phyloP scores from a whole-genome alignment of 371 early-diverging fungal genomes.

The Syncephalastrum sp. region DNA sequence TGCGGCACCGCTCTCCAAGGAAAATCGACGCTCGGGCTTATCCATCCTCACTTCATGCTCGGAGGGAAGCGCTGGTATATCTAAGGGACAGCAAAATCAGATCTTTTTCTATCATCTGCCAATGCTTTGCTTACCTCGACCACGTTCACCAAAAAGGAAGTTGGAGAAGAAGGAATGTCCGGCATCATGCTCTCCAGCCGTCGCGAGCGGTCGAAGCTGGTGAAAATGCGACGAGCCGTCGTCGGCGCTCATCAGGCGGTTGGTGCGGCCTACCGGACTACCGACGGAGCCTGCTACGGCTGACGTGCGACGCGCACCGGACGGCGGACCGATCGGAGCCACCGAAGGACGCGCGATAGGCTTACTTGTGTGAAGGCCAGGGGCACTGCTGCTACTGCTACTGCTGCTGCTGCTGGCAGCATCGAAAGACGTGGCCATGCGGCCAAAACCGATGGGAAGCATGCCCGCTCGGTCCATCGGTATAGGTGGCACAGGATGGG shows the following conservation, averaged over 20 bases:
- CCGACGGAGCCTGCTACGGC: conserved; percentile 29
- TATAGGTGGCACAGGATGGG: neutral
- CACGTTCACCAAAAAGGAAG: conserved; percentile 43
- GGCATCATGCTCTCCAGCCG: conserved; percentile 7
- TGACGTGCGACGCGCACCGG: conserved; percentile 17
- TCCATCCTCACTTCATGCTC: conserved; percentile 7
- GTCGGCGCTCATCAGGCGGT: conserved; percentile 10
- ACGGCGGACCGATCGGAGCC: conserved; percentile 42
- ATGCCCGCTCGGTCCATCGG: conserved; percentile 6
- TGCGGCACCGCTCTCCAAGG: conserved; percentile 7
- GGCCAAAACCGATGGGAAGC: conserved; percentile 11
- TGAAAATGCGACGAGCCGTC: conserved; percentile 7
- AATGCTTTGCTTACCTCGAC: conserved; percentile 4
- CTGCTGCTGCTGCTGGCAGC: conserved; percentile 10
- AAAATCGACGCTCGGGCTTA: conserved; percentile 14
- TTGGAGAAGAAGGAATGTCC: conserved; percentile 40
- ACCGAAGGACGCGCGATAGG: conserved; percentile 7
- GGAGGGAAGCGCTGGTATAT: neutral
- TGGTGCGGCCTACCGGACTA: conserved; percentile 18
- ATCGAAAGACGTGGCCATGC: conserved; percentile 6
- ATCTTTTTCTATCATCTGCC: neutral
- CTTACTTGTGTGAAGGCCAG: neutral
- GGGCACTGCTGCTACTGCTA: neutral
- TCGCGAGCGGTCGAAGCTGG: conserved; percentile 4
- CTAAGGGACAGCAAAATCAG: too few species aligned